Evolutionary conservation across 768 basidiomycete species (phyloP), one percentile per base, ranked within the genome.

Genomic region (Tephrocybe sp.): DNA sequence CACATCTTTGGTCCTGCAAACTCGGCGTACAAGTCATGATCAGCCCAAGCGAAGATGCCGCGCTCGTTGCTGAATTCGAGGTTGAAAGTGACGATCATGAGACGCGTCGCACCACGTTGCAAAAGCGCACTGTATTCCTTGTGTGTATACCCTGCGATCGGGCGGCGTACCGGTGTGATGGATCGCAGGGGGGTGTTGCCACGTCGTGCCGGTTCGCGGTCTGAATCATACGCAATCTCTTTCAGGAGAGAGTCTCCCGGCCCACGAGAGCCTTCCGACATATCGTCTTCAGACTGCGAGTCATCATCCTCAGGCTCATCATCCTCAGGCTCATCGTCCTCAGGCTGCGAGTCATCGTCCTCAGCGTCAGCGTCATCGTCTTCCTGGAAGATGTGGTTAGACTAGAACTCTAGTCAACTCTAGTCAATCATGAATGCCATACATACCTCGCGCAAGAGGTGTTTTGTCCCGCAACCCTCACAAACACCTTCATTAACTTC

Each of bases 1-100:
- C 60, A 49, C 65, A 76, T 72, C 10, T 49, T 59, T 1, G 67
- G 64, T 0, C 68, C 67, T 0, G 66, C 49, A 48, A 72, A 72
- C 16, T 68, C 62, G 0, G 68, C 61, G 36, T 62, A 70, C 2
- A 73, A 43, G 0, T 53, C 54, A 2, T 58, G 48, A 48, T 73
- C 67, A 0, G 67, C 67, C 63, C 63, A 67, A 1, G 70, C 72
- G 31, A 66, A 56, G 55, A 73, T 75, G 0, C 74, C 71, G 3
- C 19, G 40, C 20, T 59, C 43, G 2, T 53, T 8, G n/a, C 57
- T 54, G 44, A 63, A 73, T 49, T 65, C 57, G 8, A 74, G 65
- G 19, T 64, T 31, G 57, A 71, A 73, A 0, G 62, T 64, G 49
- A 68, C 66, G 58, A 70, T 72, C 73, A 74, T 74, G 35, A 64